Base-by-base conservation (phyloP, 441 rosid genomes). In the Isatis lusitanica region DNA sequence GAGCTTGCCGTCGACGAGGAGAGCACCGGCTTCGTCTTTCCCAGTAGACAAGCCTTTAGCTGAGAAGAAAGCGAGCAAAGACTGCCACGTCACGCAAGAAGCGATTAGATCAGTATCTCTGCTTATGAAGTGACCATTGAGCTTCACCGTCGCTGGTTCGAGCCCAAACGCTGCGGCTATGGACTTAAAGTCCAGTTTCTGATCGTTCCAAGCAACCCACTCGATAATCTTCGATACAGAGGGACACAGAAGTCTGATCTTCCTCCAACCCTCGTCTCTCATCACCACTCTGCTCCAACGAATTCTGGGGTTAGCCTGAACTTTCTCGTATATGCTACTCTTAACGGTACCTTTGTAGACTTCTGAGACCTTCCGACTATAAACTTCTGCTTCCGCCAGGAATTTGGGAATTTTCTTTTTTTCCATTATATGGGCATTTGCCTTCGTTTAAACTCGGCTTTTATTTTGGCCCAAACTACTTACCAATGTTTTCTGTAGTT, bases 71-170 rank as follows among this genome's bases (percentile, higher is more conserved):
- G 81, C 82, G n/a, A 92, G 82, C 67, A 94, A 80, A 17, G 96
- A 88, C 60, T 79, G 77, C 97, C 97, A 94, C 7, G 97, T 94
- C 62, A 94, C 94, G 40, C 91, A 86, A 36, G 85, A 69, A 15
- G 98, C 83, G 0, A 92, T 52, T 30, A 89, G 76, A 69, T 94
- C 94, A 50, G 61, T 17, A 36, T 90, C 97, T 80, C 94, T 80
- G 85, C 97, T 88, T 63, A 92, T 84, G 13, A 87, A 90, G 88
- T 92, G 91, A 18, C 91, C 95, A 68, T 92, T 92, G 71, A 94
- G 84, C 88, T 83, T 89, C 63, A 94, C 78, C 33, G 94, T 80
- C 26, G 84, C 73, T 8, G 97, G 95, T 52, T 88, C 90, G 56
- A 94, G 74, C 24, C 89, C 94, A 56, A 92, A 92, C 15, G 78